A percentile compares a stretch with the other conserved stretches of the same genome.
phyloP scores from a whole-genome alignment of 1,284 basidiomycete species.

The Singerocomus inundabilis region DNA sequence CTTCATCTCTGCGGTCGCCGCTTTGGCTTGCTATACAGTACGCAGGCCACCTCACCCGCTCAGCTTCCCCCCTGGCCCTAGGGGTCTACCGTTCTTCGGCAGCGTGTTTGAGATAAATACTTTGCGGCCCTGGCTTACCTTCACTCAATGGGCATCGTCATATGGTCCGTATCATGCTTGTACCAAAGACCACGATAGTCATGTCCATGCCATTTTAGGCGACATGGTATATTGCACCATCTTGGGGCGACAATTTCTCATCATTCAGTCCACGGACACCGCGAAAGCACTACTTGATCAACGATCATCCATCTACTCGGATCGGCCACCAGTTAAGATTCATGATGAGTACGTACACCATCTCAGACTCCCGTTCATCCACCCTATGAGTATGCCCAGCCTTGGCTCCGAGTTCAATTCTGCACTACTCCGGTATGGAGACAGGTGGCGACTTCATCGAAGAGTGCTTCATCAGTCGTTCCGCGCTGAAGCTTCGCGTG shows the following conservation, averaged over 20 bases:
- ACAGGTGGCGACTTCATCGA: conserved; percentile 33
- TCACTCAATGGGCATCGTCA: conserved; percentile 29
- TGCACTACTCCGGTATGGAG: conserved; percentile 30
- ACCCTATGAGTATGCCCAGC: conserved; percentile 10
- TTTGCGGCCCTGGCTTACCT: conserved; percentile 30
- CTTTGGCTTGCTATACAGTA: conserved; percentile 13
- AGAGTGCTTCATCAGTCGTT: conserved; percentile 35
- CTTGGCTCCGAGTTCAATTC: conserved; percentile 34
- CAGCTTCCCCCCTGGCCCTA: conserved; percentile 30
- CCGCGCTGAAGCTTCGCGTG: conserved; percentile 25
- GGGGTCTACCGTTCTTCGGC: conserved; percentile 32
- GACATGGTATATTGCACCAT: conserved; percentile 29
- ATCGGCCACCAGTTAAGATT: conserved; percentile 31
- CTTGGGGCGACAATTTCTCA: conserved; percentile 25
- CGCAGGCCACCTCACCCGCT: conserved; percentile 5
- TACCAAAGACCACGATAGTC: neutral
- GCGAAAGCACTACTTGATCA: conserved; percentile 37
- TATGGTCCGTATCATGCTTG: conserved; percentile 24
- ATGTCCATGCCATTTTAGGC: conserved; percentile 17
- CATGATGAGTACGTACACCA: conserved; percentile 20
- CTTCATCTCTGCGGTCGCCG: conserved; percentile 6
- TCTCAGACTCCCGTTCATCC: neutral
- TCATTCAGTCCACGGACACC: conserved; percentile 33
- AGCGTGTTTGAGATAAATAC: conserved; percentile 26
- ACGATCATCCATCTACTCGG: conserved; percentile 35